Evolutionary conservation across 2,329 filamentous ascomycete species (phyloP).

Genomic region (Colletotrichum somersetense): DNA sequence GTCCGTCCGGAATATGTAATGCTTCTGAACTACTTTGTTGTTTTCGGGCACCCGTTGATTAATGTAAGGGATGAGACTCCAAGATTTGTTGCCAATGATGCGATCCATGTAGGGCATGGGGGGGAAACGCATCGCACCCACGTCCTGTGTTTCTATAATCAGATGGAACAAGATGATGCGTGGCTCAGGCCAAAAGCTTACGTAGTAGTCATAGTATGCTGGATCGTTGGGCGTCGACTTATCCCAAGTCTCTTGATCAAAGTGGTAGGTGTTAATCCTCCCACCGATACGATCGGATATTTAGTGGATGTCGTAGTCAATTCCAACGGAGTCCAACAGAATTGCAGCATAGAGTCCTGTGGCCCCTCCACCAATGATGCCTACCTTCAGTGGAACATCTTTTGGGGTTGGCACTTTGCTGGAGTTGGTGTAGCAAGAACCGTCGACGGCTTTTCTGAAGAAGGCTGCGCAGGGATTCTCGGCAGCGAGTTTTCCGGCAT

Average conservation of each 20-base stretch:
- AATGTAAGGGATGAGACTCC: slow-evolving; percentile 45
- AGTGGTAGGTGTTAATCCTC: slow-evolving; percentile 52
- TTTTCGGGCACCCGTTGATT: slow-evolving; percentile 36
- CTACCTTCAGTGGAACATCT: slow-evolving; percentile 45
- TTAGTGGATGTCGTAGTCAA: slow-evolving; percentile 55
- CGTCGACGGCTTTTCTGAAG: slow-evolving; percentile 40
- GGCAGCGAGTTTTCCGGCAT: slow-evolving; percentile 40
- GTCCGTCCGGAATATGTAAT: slow-evolving; percentile 43
- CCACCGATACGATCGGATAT: slow-evolving; percentile 52
- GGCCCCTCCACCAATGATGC: slow-evolving; percentile 54
- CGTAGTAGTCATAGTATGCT: slow-evolving; percentile 51
- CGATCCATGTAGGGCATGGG: slow-evolving; percentile 50
- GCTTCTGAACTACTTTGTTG: slow-evolving; percentile 42
- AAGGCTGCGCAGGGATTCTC: slow-evolving; percentile 43
- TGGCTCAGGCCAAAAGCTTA: slow-evolving; percentile 7
- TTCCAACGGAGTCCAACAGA: slow-evolving; percentile 49
- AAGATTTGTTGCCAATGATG: slow-evolving; percentile 43
- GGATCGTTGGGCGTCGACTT: slow-evolving; percentile 41
- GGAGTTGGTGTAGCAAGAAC: slow-evolving; percentile 40
- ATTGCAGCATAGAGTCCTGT: slow-evolving; percentile 53
- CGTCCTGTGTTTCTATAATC: slow-evolving; percentile 46
- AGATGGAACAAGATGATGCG: neutral
- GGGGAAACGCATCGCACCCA: slow-evolving; percentile 58
- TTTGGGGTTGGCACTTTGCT: slow-evolving; percentile 33
- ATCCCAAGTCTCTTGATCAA: slow-evolving; percentile 45